Evolutionary conservation across 768 basidiomycete genomes (phyloP).

Genomic region (Rubroboletus satanas): DNA sequence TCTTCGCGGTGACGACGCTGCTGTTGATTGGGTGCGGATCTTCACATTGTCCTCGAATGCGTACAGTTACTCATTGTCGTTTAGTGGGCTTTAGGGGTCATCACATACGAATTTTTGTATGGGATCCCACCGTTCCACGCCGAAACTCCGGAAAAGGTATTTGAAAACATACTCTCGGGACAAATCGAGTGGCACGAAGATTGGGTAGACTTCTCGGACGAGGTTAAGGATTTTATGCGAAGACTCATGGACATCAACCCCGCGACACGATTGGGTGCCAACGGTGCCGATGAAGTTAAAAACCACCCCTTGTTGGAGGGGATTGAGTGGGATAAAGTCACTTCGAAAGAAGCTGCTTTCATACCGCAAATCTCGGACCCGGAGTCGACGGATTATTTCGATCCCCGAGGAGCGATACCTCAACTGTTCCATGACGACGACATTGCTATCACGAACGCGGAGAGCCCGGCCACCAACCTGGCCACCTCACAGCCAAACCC

Average conservation of each 20-base stretch:
- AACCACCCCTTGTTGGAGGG: conserved; percentile 84
- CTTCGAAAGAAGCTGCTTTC: conserved; percentile 85
- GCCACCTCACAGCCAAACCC: conserved; percentile 11
- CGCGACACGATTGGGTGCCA: conserved; percentile 70
- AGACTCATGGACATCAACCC: conserved; percentile 81
- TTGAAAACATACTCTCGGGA: conserved; percentile 95
- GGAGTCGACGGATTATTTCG: conserved; percentile 99
- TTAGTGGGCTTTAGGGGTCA: conserved; percentile 98
- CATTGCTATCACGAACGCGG: conserved; percentile 49
- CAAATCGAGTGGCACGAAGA: conserved; percentile 96
- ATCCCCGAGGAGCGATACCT: conserved; percentile 87
- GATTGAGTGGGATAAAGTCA: conserved; percentile 92
- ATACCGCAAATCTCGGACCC: conserved; percentile 94
- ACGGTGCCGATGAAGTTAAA: conserved; percentile 91
- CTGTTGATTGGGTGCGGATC: conserved; percentile 89
- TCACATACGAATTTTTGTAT: conserved; percentile 97
- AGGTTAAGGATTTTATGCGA: conserved; percentile 88
- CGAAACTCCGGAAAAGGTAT: conserved; percentile 94
- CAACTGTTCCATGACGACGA: conserved; percentile 93
- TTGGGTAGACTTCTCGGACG: conserved; percentile 79
- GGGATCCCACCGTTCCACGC: conserved; percentile 98
- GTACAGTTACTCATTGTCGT: conserved; percentile 14
- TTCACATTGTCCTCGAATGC: conserved; percentile 8
- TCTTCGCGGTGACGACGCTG: conserved; percentile 88
- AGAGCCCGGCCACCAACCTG: conserved; percentile 37